Conservation (phyloP, 2,329 filamentous ascomycete genomes). For the Tolypocladium capitatum region DNA sequence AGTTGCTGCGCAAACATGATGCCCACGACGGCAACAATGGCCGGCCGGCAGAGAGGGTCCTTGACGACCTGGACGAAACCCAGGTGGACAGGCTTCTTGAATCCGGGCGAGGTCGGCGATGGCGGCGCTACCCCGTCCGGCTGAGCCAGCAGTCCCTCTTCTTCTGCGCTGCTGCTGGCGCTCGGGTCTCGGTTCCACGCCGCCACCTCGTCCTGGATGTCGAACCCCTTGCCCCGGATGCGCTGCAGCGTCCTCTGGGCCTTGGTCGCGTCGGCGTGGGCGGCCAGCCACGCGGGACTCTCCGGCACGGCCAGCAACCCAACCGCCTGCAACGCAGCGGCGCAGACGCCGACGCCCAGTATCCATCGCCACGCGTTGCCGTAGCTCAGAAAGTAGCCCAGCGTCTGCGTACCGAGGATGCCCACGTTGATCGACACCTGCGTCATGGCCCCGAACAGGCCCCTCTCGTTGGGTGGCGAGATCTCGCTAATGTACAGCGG, state of each 20-base stretch:
- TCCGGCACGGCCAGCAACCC: slow-evolving; percentile 71
- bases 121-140: slow-evolving; percentile 8
- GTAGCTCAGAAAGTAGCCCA: slow-evolving; percentile 80
- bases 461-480: slow-evolving; percentile 58
- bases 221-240: slow-evolving; percentile 55
- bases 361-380: slow-evolving; percentile 74
- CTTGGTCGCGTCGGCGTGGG: slow-evolving; percentile 41
- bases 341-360: slow-evolving; percentile 54
- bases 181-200: slow-evolving; percentile 38
- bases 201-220: slow-evolving; percentile 62
- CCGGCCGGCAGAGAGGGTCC: slow-evolving; percentile 55
- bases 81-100: slow-evolving; percentile 25
- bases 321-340: slow-evolving; percentile 54
- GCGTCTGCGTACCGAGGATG: slow-evolving; percentile 67
- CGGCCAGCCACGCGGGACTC: slow-evolving; percentile 78
- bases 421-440: slow-evolving; percentile 91
- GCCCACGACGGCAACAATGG: slow-evolving; percentile 71
- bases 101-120: slow-evolving; percentile 2
- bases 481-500: slow-evolving; percentile 92
- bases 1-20: slow-evolving; percentile 91
- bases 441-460: slow-evolving; percentile 73
- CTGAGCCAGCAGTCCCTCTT: slow-evolving; percentile 51
- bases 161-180: slow-evolving; percentile 37
- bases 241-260: slow-evolving; percentile 59
- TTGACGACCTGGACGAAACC: slow-evolving; percentile 53